Evolutionary conservation across 768 basidiomycete genomes (phyloP), one percentile per base, ranked within the genome.

Genomic region (Rhizopogon sp.): DNA sequence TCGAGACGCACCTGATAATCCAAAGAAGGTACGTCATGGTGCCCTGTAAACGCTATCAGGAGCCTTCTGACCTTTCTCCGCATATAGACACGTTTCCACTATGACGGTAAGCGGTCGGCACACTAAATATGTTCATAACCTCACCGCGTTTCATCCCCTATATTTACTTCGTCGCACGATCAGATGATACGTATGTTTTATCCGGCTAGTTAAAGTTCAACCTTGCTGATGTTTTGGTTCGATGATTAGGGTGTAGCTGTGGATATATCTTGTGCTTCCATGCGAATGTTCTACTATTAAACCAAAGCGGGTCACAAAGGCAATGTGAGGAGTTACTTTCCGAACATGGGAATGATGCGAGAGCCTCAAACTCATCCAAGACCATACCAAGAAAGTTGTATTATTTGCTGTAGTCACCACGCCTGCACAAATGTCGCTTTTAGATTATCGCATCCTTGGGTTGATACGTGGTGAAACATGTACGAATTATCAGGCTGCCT

Each of bases 1-100:
- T 40, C 72, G 76, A 42, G 79, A 76, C 53, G 91, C 90, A 7
- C 91, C 91, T 5, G 82, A 87, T 42, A 89, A 90, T 70, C 90
- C 90, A 14, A 92, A 92, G 82, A 89, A 91, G 82, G 90, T 88
- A 58, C 16, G 79, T 65, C 52, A 22, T 16, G 33, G 20, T 9
- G 3, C 43, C 6, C 39, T 22, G 17, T 20, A 22, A 50, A 33
- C 25, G 25, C 28, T 42, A 41, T n/a, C 29, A 22, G 13, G 49
- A 42, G 10, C 20, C 53, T 33, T 46, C 53, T 64, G 42, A 62
- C 40, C 39, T 61, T 59, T 25, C 25, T 25, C 39, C 33, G 54
- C 50, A 52, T 29, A 31, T 57, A 91, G 20, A 20, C 20, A 58
- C 68, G 79, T 45, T 92, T 90, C 74, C 82, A 85, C 65, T 92